Evolutionary conservation across 257 asterid species (phyloP), one percentile per base, ranked within the genome.

Genomic region (Paulownia fortunei): DNA sequence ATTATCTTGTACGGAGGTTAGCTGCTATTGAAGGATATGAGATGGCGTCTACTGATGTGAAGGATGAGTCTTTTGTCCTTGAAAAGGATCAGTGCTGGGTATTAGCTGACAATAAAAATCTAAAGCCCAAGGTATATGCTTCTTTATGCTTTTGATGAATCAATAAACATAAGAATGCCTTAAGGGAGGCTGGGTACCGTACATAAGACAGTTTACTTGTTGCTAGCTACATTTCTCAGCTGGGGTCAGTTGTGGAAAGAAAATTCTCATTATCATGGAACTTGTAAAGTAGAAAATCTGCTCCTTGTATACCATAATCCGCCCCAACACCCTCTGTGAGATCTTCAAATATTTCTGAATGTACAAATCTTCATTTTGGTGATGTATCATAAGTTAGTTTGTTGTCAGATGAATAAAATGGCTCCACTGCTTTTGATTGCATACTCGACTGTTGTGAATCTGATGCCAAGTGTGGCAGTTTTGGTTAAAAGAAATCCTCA

Each of bases 11-110:
- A 32, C 85, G 99, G 80, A 89, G 99, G 84, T 81, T 94, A 83
- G 91, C 97, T 80, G 99, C 97, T 18, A 64, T 79, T 39, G 97
- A 89, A 89, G 99, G 97, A 68, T 82, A 86, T 58, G 98, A 91
- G 84, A 92, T 95, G 96, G 91, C 76, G 41, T 91, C 99, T 56
- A 78, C 87, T 5, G 89, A 92, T 77, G 89, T 82, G 63, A 84
- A 84, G 51, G 98, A 93, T 30, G 96, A 90, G 52, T 84, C 97
- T 49, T 91, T 93, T 87, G 86, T 88, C 71, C 96, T 95, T 56
- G 90, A 83, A 15, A 84, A 88, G 81, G 91, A 93, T 82, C 86
- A 91, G 71, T 94, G 98, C 58, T 94, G 99, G 99, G 97, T 94
- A 55, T 76, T 91, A 85, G 91, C 91, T 54, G 98, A 94, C 82